Evolutionary conservation across 345 rosid species (phyloP), one percentile per base, ranked within the genome.

Genomic region (Xanthoceras sorbifolium): DNA sequence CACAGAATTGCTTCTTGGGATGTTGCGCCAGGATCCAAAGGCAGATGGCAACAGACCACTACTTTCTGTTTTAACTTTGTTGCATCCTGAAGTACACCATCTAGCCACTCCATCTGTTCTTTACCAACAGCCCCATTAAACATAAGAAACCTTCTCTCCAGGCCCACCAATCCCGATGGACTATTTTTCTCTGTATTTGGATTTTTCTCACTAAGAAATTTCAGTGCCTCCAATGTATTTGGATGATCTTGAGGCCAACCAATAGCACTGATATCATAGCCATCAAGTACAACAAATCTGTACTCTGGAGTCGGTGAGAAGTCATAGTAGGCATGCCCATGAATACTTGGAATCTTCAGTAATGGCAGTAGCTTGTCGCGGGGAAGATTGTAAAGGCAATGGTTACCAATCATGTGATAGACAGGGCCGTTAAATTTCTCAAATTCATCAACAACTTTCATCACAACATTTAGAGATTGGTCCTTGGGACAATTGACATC

Each of bases 381-480:
- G 15, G 93, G 92, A 81, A 96, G 97, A 80, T 96, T 96, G 85
- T 96, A 96, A n/a, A 93, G 93, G 72, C 98, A 93, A 77, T 96
- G 99, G 75, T 96, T 93, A 11, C 98, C 99, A 68, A 96, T 93
- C 92, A 93, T 78, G 76, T 96, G 99, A 87, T 90, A 88, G 25
- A 88, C 85, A 0, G 90, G 88, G n/a, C 97, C 94, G 5, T 83
- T 70, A 74, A 93, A 91, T 40, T 90, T 91, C 44, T 87, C 83
- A 40, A 92, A 90, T 62, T 93, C 97, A 54, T 22, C 7, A 20
- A 69, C 85, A 6, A 93, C 74, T 80, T 84, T 90, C 84, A 83
- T 82, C 29, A 91, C 89, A 23, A 88, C 80, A 74, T 79, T 64
- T 46, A 90, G 69, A 6, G 99, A 96, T 77, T 86, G 85, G 50